Base-by-base conservation (phyloP, 1,139 yeast genomes). In the Diutina sp. region DNA sequence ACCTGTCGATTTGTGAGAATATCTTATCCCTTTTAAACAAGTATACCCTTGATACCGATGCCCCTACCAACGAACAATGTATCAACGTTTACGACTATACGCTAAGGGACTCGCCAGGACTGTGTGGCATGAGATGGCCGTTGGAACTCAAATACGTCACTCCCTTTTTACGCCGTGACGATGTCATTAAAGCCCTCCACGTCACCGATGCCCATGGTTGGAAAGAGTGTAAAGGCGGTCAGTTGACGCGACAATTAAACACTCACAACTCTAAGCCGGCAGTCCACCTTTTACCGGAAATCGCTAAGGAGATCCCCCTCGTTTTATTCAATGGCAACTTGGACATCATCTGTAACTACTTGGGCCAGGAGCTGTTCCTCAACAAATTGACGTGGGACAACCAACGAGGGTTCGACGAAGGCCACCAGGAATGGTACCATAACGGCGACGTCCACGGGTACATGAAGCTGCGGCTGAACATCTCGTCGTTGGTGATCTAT, bases 71-170 rank as follows among this genome's bases (percentile, higher is more conserved):
- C 57, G 68, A 78, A 56, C 77, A 74, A 60, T 91, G 99, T 67
- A 64, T 82, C 62, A 93, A 93, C 68, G 84, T 90, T 78, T 93
- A 93, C 68, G 96, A 93, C 67, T 80, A 82, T 58, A 77, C 87
- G 44, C 72, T 87, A 57, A 74, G 71, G 41, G 97, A 93, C 66
- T 69, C 82, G 0, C 90, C 73, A 63, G 97, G 98, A 0, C 72
- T 87, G 0, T 93, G 99, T 71, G 99, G 99, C 5, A 78, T 83
- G 83, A 87, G 87, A 66, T 93, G 99, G 99, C 99, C 99, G 0
- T 80, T 80, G 29, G 93, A 83, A 61, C 72, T 91, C 60, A 72
- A 69, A 0, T 62, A 71, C 55, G 84, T 90, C 14, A 72, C 78
- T 0, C 79, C 82, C 9, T 93, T 87, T 65, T 77, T 93, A 59